phyloP scores from a whole-genome alignment of 805 yeast species.

The Saccharomycopsis fermentans region DNA sequence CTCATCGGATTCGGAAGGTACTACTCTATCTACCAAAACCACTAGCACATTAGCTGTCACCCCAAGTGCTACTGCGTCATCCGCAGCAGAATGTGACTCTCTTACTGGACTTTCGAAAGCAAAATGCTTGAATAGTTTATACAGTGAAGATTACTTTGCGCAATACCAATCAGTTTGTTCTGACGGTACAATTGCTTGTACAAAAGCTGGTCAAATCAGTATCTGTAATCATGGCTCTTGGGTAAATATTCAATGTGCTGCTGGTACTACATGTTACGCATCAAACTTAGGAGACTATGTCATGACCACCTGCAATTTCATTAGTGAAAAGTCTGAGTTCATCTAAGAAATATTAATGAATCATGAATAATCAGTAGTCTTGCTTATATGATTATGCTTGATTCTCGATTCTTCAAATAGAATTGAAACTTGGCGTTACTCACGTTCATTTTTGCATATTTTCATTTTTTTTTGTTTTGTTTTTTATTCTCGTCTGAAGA shows the following conservation, averaged over 20 bases:
- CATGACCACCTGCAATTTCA: slow-evolving; percentile 40
- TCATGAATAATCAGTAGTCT: neutral
- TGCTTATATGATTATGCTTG: neutral
- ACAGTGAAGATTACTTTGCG: slow-evolving; percentile 28
- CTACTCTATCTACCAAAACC: slow-evolving; percentile 2
- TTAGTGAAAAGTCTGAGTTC: slow-evolving; percentile 22
- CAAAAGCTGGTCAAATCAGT: slow-evolving; percentile 40
- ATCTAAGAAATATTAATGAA: neutral
- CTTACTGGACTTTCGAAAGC: slow-evolving; percentile 33
- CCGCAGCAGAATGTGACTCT: slow-evolving; percentile 14
- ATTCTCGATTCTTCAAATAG: neutral
- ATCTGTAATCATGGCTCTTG: slow-evolving; percentile 48
- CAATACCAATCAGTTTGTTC: slow-evolving; percentile 25
- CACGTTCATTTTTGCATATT: too few relatives aligned
- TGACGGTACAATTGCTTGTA: slow-evolving; percentile 45
- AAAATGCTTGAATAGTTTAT: slow-evolving; percentile 35
- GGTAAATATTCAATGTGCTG: slow-evolving; percentile 49
- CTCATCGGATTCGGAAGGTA: neutral
- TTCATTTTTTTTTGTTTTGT: too few relatives aligned
- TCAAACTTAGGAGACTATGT: slow-evolving; percentile 32
- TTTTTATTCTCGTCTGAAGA: too few relatives aligned
- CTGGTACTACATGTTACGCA: slow-evolving; percentile 55
- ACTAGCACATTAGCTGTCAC: neutral
- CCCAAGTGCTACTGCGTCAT: neutral
- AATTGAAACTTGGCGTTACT: too few relatives aligned